Percentiles rank a stretch among this genome's conserved stretches.
Evolutionary conservation across 768 basidiomycete species (phyloP).

Genomic region (Pisolithus tinctorius): DNA sequence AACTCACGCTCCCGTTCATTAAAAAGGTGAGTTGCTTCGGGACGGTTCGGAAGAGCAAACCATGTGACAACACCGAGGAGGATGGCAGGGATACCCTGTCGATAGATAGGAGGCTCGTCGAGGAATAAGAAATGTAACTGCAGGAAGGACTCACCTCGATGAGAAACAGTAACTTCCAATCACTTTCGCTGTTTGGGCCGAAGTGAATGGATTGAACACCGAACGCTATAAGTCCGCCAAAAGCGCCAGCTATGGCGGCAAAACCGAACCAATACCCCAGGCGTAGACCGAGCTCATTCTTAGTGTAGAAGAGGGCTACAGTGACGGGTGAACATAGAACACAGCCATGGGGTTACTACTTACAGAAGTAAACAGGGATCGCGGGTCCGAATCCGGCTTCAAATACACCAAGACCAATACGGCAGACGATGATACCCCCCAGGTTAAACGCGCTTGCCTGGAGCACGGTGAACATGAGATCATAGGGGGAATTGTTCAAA

Average conservation of each 20-base stretch:
- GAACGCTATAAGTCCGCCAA: constrained; percentile 79
- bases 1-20: constrained; percentile 46
- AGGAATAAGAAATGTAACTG: neutral
- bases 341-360: constrained; percentile 16
- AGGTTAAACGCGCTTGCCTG: constrained; percentile 61
- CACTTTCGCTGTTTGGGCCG: constrained; percentile 24
- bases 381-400: constrained; percentile 75
- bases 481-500: neutral
- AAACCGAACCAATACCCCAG: constrained; percentile 83
- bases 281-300: constrained; percentile 64
- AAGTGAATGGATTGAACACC: constrained; percentile 65
- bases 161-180: constrained; percentile 50
- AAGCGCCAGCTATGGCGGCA: constrained; percentile 78
- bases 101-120: neutral
- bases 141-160: constrained; percentile 44
- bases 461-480: neutral
- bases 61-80: constrained; percentile 52
- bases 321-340: neutral
- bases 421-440: constrained; percentile 47
- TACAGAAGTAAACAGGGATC: constrained; percentile 75
- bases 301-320: constrained; percentile 75
- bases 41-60: constrained; percentile 59
- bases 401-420: constrained; percentile 66
- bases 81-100: constrained; percentile 63
- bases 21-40: constrained; percentile 60